These are phyloP conservation scores for Diplodia mutila DNA, from an alignment of 2,329 filamentous ascomycete genomes.

Conservation along the genomic window DNA sequence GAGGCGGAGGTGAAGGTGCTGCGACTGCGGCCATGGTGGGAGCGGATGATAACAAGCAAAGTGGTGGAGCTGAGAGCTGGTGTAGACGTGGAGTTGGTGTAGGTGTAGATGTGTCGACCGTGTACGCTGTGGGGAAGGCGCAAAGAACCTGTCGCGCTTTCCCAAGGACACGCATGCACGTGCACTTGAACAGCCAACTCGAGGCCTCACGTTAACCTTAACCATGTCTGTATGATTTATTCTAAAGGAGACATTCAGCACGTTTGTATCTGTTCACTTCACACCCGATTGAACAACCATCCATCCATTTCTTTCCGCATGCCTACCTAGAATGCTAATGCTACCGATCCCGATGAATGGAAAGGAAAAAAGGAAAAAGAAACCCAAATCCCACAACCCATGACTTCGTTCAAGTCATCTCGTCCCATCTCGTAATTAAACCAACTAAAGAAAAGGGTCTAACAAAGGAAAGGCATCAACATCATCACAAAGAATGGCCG, in stretches of 20 bases:
- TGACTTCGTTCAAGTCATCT: constrained; percentile 8
- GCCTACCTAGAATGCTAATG: constrained; percentile 3
- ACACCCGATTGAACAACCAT: not conserved
- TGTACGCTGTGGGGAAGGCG: too few relatives aligned
- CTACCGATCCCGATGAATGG: not conserved
- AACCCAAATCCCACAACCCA: not conserved
- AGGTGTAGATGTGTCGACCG: too few relatives aligned
- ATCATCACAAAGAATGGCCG: constrained; percentile 16
- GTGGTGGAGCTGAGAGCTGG: too few relatives aligned
- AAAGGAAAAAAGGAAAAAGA: not conserved
- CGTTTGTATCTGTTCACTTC: not conserved
- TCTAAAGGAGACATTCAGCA: not conserved
- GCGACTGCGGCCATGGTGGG: too few relatives aligned
- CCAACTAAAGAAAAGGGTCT: not conserved
- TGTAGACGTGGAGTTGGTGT: too few relatives aligned
- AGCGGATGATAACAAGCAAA: too few relatives aligned
- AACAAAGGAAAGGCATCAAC: constrained; percentile 1
- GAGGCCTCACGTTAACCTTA: too few relatives aligned
- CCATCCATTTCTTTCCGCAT: not conserved
- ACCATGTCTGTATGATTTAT: too few relatives aligned
- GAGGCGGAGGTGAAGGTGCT: too few relatives aligned
- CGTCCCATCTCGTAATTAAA: not conserved
- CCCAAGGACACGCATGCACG: too few relatives aligned
- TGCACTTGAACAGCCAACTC: too few relatives aligned
- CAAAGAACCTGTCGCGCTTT: too few relatives aligned